Evolutionary conservation across 768 basidiomycete genomes (phyloP).

Genomic region (Boletus sensibilis): DNA sequence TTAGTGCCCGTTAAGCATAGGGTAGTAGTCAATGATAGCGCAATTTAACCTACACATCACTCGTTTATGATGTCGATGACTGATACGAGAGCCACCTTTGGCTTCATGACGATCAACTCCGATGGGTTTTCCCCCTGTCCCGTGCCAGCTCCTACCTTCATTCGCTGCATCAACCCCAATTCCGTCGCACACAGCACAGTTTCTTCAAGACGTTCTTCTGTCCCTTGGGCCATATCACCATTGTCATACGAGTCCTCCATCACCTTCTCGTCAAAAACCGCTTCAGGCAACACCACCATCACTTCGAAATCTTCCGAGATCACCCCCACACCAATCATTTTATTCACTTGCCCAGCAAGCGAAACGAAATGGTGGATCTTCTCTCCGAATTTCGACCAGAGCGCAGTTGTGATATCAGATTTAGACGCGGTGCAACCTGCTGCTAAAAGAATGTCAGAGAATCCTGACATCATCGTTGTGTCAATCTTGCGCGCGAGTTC

Average conservation of each 20-base stretch:
- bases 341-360: conserved; percentile 45
- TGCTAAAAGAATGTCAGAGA: conserved; percentile 27
- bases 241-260: conserved; percentile 30
- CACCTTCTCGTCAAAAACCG: conserved; percentile 6
- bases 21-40: not conserved
- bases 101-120: conserved; percentile 30
- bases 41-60: not conserved
- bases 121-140: conserved; percentile 14
- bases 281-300: conserved; percentile 11
- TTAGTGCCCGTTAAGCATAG: no score
- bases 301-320: conserved; percentile 30
- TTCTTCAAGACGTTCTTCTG: not conserved
- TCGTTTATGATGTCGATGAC: conserved; percentile 25
- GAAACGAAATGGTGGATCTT: conserved; percentile 42
- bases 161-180: conserved; percentile 30
- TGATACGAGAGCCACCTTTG: conserved; percentile 35
- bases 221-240: conserved; percentile 4
- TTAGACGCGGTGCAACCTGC: conserved; percentile 23
- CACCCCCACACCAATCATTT: conserved; percentile 21
- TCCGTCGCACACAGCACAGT: conserved; percentile 36
- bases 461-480: conserved; percentile 15
- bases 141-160: conserved; percentile 8
- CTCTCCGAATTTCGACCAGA: conserved; percentile 42
- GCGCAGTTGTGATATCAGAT: conserved; percentile 35
- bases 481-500: conserved; percentile 12